These are phyloP conservation scores for Komagataella populi DNA, from an alignment of 805 yeast genomes.

Conservation along the genomic window DNA sequence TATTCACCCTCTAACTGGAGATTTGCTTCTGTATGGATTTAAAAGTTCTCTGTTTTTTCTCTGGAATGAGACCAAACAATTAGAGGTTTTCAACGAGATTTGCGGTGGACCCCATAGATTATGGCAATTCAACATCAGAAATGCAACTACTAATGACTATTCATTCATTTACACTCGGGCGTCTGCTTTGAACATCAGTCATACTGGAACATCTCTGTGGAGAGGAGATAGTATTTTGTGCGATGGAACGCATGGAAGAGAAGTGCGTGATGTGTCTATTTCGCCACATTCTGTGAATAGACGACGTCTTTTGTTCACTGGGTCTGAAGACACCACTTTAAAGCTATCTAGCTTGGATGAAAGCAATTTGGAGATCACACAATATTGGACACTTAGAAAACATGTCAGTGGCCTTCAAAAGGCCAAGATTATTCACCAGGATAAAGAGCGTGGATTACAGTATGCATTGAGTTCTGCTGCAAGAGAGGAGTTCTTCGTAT, in stretches of 20 bases:
- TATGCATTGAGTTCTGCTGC: constrained; percentile 53
- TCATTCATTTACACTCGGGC: constrained; percentile 49
- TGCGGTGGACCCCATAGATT: constrained; percentile 92
- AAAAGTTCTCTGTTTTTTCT: constrained; percentile 64
- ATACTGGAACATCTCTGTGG: constrained; percentile 10
- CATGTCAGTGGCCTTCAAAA: constrained; percentile 87
- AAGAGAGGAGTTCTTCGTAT: constrained; percentile 74
- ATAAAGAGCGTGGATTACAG: constrained; percentile 4
- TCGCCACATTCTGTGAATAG: constrained; percentile 19
- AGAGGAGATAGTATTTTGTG: constrained; percentile 18
- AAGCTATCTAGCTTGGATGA: constrained; percentile 31
- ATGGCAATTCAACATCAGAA: constrained; percentile 32
- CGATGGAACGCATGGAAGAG: constrained; percentile 84
- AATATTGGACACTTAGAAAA: constrained; percentile 51
- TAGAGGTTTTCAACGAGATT: constrained; percentile 50
- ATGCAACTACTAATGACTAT: constrained; percentile 13
- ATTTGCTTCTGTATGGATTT: constrained; percentile 66
- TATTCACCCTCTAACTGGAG: constrained; percentile 22
- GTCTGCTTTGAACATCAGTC: constrained; percentile 28
- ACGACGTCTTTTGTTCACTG: constrained; percentile 43
- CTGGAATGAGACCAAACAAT: constrained; percentile 70
- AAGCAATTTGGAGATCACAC: constrained; percentile 27
- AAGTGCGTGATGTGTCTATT: constrained; percentile 64
- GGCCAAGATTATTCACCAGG: constrained; percentile 44
- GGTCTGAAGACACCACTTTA: constrained; percentile 81